These are phyloP conservation scores for Gleditsia sinensis DNA, from an alignment of 306 rosid species.

Conservation along the genomic window DNA sequence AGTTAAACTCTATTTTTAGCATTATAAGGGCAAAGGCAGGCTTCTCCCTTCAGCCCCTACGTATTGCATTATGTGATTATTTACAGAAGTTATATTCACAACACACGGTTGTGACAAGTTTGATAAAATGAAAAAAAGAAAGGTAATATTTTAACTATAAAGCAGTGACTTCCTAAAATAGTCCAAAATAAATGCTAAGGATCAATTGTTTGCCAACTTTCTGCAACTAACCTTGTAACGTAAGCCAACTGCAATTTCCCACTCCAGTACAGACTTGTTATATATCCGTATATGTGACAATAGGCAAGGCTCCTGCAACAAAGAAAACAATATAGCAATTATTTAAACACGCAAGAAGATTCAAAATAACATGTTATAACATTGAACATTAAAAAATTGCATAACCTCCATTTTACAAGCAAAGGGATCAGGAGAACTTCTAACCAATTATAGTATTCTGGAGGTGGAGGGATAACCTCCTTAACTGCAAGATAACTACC, in stretches of 20 bases:
- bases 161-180: too few relatives aligned
- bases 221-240: slow-evolving; percentile 78
- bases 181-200: not conserved
- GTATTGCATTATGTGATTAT: too few relatives aligned
- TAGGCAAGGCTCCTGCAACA: slow-evolving; percentile 79
- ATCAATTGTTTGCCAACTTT: slow-evolving; percentile 21
- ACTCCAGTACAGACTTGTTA: slow-evolving; percentile 94
- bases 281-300: slow-evolving; percentile 84
- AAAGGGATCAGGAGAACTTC: not conserved
- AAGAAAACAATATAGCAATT: not conserved
- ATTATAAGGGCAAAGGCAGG: not conserved
- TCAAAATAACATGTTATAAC: not conserved
- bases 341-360: slow-evolving; percentile 22
- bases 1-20: not conserved
- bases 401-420: not conserved
- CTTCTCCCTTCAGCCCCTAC: not conserved
- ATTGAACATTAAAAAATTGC: not conserved
- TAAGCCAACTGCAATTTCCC: slow-evolving; percentile 93
- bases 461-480: too few relatives aligned
- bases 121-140: too few relatives aligned
- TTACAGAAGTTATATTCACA: too few relatives aligned
- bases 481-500: too few relatives aligned
- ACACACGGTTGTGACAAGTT: too few relatives aligned
- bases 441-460: not conserved
- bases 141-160: too few relatives aligned